phyloP scores from a whole-genome alignment of 2,329 filamentous ascomycete species.

The Parascedosporium putredinis region DNA sequence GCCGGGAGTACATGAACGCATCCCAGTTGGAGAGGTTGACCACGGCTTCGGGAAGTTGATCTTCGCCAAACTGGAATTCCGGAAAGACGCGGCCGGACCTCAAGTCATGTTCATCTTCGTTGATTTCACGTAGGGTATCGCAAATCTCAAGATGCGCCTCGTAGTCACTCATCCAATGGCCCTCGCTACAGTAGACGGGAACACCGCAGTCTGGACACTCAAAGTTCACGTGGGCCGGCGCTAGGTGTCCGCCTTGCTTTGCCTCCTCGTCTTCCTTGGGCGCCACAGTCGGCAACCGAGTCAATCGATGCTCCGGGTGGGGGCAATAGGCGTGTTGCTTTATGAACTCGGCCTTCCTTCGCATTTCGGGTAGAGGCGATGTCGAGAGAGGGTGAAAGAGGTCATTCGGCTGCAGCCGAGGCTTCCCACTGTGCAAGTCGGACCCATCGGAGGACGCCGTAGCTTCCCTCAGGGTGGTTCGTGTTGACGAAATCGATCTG shows the following conservation, averaged over 20 bases:
- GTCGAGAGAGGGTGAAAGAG: slow-evolving; percentile 88
- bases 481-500: slow-evolving; percentile 6
- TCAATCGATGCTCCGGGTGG: slow-evolving; percentile 75
- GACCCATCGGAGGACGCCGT: slow-evolving; percentile 11
- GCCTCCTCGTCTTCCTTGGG: slow-evolving; percentile 47
- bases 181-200: slow-evolving; percentile 85
- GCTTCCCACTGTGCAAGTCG: slow-evolving; percentile 14
- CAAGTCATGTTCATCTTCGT: slow-evolving; percentile 95
- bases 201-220: slow-evolving; percentile 96
- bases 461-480: slow-evolving; percentile 4
- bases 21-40: slow-evolving; percentile 99
- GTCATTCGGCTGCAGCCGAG: slow-evolving; percentile 57
- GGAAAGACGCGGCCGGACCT: slow-evolving; percentile 83
- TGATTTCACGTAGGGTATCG: slow-evolving; percentile 82
- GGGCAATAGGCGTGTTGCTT: slow-evolving; percentile 89
- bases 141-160: slow-evolving; percentile 88
- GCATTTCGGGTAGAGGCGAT: slow-evolving; percentile 81
- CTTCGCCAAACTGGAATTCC: slow-evolving; percentile 83
- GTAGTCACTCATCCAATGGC: slow-evolving; percentile 94
- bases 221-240: slow-evolving; percentile 77
- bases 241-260: slow-evolving; percentile 39
- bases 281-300: slow-evolving; percentile 54
- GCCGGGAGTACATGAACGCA: slow-evolving; percentile 84
- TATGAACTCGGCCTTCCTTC: slow-evolving; percentile 80
- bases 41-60: slow-evolving; percentile 83